phyloP scores from a whole-genome alignment of 1,284 basidiomycete genomes.

The Singerocomus rubriflavus region DNA sequence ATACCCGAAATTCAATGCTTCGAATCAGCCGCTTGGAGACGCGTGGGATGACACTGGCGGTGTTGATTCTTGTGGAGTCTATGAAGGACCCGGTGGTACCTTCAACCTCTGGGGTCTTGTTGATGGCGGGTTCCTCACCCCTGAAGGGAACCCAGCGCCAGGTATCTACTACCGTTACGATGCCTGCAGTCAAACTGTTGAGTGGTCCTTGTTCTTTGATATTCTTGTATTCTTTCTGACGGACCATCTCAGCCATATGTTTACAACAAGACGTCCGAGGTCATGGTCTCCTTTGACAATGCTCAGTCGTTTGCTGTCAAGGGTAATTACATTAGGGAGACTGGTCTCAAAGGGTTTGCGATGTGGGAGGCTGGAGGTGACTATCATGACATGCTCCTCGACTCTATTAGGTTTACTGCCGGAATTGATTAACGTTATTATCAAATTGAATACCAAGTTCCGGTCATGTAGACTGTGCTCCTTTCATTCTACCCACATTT shows the following conservation, averaged over 20 bases:
- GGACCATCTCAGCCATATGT: conserved; percentile 41
- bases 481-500: not conserved
- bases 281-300: conserved; percentile 39
- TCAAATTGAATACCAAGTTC: not conserved
- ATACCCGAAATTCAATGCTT: conserved; percentile 40
- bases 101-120: conserved; percentile 44
- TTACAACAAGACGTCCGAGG: conserved; percentile 39
- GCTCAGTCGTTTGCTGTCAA: conserved; percentile 52
- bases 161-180: conserved; percentile 46
- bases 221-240: not conserved
- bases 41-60: conserved; percentile 37
- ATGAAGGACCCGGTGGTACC: conserved; percentile 35
- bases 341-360: conserved; percentile 49
- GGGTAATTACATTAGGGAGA: conserved; percentile 47
- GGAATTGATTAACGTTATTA: conserved; percentile 32
- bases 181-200: conserved; percentile 46
- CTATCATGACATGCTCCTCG: conserved; percentile 46
- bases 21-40: conserved; percentile 41
- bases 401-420: conserved; percentile 42
- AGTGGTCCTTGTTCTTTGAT: conserved; percentile 18
- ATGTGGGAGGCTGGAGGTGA: conserved; percentile 61
- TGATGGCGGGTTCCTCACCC: conserved; percentile 37
- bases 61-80: conserved; percentile 39
- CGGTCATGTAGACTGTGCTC: not conserved
- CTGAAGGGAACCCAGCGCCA: conserved; percentile 34